These are phyloP conservation scores for Fusarium sp. DNA, from an alignment of 2,329 filamentous ascomycete genomes.

Conservation along the genomic window DNA sequence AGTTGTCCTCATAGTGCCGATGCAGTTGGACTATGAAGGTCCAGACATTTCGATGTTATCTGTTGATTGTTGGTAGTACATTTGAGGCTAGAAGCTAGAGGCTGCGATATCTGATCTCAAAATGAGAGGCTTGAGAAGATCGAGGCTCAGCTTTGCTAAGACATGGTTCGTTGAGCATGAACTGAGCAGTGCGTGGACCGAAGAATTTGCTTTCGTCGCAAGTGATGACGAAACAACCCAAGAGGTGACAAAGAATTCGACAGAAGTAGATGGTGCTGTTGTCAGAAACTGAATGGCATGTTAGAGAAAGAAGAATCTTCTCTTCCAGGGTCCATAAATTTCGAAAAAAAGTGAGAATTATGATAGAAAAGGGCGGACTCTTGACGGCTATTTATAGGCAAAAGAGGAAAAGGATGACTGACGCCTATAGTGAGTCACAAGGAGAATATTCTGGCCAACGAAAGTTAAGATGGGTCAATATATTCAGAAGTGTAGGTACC, in stretches of 20 bases:
- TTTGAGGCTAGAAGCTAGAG: background rate
- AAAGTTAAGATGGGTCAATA: no score
- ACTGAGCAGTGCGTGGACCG: background rate
- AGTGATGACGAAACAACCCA: background rate
- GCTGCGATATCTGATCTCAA: background rate
- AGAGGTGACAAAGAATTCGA: background rate
- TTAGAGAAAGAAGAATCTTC: background rate
- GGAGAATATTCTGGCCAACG: background rate
- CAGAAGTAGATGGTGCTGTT: background rate
- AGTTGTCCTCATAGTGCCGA: no score
- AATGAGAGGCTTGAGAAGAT: background rate
- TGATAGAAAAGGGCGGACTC: background rate
- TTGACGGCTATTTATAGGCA: background rate
- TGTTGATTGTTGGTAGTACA: background rate
- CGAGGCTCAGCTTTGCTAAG: background rate
- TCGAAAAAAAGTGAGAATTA: background rate
- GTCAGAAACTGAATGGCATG: background rate
- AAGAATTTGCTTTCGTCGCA: background rate
- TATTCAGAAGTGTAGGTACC: no score
- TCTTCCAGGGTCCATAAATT: no score
- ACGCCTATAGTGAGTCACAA: background rate
- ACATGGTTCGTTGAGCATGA: background rate
- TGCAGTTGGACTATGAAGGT: no score
- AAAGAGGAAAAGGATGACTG: fast-evolving
- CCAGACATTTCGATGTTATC: background rate